Evolutionary conservation across 2,329 filamentous ascomycete species (phyloP).

Genomic region (Fusarium zealandicum): DNA sequence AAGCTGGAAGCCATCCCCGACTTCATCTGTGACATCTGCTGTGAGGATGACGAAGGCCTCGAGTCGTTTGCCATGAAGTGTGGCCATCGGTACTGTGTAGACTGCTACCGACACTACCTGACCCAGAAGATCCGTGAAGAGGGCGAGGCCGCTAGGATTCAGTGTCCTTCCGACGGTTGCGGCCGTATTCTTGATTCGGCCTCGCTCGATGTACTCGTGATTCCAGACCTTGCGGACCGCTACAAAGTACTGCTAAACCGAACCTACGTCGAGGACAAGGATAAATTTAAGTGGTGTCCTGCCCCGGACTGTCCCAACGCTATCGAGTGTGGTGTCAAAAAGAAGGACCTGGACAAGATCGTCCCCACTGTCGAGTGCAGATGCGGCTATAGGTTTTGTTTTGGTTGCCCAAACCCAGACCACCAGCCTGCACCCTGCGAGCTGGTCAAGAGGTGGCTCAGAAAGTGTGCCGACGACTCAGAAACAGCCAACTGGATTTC

Average conservation of each 20-base stretch:
- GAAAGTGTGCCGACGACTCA: constrained; percentile 98
- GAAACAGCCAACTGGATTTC: constrained; percentile 99
- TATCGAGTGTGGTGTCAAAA: constrained; percentile 86
- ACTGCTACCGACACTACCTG: constrained; percentile 92
- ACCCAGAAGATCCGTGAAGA: constrained; percentile 93
- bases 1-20: constrained; percentile 74
- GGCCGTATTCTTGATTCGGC: constrained; percentile 90
- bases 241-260: constrained; percentile 89
- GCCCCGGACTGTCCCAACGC: constrained; percentile 97
- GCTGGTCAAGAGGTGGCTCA: constrained; percentile 92
- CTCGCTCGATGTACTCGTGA: constrained; percentile 80
- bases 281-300: constrained; percentile 95
- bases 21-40: constrained; percentile 96
- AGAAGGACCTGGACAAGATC: constrained; percentile 81
- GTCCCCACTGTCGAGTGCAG: constrained; percentile 90
- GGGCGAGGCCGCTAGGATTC: constrained; percentile 92
- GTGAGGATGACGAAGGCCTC: constrained; percentile 80
- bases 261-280: constrained; percentile 97
- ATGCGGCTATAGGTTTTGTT: constrained; percentile 91
- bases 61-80: constrained; percentile 94
- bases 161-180: constrained; percentile 89
- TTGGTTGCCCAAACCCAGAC: constrained; percentile 87
- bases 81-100: constrained; percentile 89
- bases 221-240: constrained; percentile 62
- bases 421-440: constrained; percentile 93